These are phyloP conservation scores for Aspergillus sp. DNA, from an alignment of 2,329 filamentous ascomycete genomes.

Conservation along the genomic window DNA sequence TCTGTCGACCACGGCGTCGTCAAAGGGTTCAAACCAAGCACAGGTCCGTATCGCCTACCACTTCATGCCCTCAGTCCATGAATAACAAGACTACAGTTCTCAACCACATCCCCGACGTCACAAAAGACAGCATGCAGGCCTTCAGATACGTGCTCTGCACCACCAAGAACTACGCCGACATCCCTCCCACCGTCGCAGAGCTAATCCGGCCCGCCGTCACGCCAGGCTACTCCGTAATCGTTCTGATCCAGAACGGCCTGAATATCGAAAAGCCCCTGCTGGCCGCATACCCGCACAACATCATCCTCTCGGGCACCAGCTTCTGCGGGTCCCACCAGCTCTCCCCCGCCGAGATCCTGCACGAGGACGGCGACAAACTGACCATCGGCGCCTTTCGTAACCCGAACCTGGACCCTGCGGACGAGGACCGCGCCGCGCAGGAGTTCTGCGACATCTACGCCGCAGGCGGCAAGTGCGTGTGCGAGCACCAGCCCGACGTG, in stretches of 20 bases:
- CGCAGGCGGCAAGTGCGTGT: constrained; percentile 45
- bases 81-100: constrained; percentile 36
- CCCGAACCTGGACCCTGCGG: constrained; percentile 5
- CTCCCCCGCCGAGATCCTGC: constrained; percentile 48
- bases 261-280: constrained; percentile 60
- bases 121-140: constrained; percentile 5
- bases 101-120: constrained; percentile 49
- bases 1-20: constrained; percentile 54
- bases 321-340: constrained; percentile 53
- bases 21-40: constrained; percentile 46
- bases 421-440: constrained; percentile 32
- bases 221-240: constrained; percentile 50
- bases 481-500: constrained; percentile 36
- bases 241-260: constrained; percentile 62
- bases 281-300: constrained; percentile 50
- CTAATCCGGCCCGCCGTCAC: constrained; percentile 55
- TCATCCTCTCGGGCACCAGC: constrained; percentile 53
- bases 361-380: constrained; percentile 53
- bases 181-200: constrained; percentile 49
- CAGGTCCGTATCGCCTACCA: constrained; percentile 23
- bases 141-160: constrained; percentile 59
- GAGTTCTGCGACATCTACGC: constrained; percentile 51
- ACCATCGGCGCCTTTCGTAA: constrained; percentile 51
- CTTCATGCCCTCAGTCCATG: background rate
- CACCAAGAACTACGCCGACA: constrained; percentile 60